Evolutionary conservation across 2,329 filamentous ascomycete genomes (phyloP).

Genomic region (Pestalotiopsis fici): DNA sequence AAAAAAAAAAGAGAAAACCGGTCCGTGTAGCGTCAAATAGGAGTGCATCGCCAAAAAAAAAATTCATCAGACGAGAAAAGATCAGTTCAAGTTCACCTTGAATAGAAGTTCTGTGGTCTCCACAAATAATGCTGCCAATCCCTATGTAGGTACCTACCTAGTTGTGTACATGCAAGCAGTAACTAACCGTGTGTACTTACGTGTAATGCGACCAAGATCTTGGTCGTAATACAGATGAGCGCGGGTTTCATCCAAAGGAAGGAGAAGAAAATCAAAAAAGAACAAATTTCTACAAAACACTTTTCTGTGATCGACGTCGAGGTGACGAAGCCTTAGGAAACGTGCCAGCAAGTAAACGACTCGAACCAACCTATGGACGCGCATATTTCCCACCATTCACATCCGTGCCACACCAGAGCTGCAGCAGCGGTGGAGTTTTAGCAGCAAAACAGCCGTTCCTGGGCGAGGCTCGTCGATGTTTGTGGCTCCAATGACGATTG

Average conservation of each 20-base stretch:
- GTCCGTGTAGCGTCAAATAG: no score
- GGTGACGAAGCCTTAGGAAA: neutral
- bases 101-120: no score
- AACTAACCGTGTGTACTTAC: neutral
- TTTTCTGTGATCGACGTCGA: neutral
- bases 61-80: no score
- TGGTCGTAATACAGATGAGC: no score
- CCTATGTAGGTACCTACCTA: no score
- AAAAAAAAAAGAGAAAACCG: no score
- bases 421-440: neutral
- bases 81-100: no score
- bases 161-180: neutral
- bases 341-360: neutral
- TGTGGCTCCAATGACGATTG: neutral
- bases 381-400: constrained; percentile 6
- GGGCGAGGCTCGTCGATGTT: neutral
- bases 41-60: no score
- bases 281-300: neutral
- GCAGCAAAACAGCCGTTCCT: neutral
- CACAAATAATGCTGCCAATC: no score
- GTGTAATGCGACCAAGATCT: neutral
- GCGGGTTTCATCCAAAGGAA: no score
- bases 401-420: neutral
- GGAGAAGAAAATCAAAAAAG: neutral
- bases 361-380: neutral